Base-by-base conservation (phyloP, 2,329 filamentous ascomycete genomes). In the Orbilia brochopaga region DNA sequence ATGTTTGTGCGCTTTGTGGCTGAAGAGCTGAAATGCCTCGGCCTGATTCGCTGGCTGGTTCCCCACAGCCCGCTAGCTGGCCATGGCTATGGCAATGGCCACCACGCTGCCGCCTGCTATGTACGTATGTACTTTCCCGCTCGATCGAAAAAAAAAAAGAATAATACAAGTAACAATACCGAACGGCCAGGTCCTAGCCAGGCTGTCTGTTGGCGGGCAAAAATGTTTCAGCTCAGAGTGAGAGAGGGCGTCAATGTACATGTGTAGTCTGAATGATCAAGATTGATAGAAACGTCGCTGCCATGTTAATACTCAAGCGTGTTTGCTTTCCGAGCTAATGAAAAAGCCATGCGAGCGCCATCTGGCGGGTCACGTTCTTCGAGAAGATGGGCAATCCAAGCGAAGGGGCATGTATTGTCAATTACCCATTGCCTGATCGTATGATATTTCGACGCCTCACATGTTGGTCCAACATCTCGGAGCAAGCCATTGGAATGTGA, bases 161-260 rank as follows among this genome's bases (percentile, higher is more conserved):
- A n/a, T n/a, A n/a, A n/a, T n/a, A n/a, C n/a, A n/a, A n/a, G n/a
- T n/a, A n/a, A n/a, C n/a, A n/a, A n/a, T n/a, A n/a, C 19, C 21
- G 15, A 17, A 17, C 17, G 8, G 15, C 5, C 37, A 42, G 37
- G 11, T 42, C 37, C 44, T 17, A 48, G 44, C 17, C 44, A 19
- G 44, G 44, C n/a, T n/a, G n/a, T n/a, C n/a, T n/a, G n/a, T n/a
- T n/a, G n/a, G n/a, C 44, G n/a, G 44, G 44, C n/a, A 19, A 15
- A 44, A 55, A 63, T 70, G 66, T 70, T 60, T 70, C 66, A 64
- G 46, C 53, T 70, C 58, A 64, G 54, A 70, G 44, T 4, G 19
- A 48, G 11, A 13, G 13, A 37, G 40, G 44, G 44, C 44, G 17
- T 48, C 44, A 48, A 19, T 8, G 5, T 44, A n/a, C 40, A 19